Base-by-base conservation (phyloP, 768 basidiomycete species). In the Lactarius sanguifluus region DNA sequence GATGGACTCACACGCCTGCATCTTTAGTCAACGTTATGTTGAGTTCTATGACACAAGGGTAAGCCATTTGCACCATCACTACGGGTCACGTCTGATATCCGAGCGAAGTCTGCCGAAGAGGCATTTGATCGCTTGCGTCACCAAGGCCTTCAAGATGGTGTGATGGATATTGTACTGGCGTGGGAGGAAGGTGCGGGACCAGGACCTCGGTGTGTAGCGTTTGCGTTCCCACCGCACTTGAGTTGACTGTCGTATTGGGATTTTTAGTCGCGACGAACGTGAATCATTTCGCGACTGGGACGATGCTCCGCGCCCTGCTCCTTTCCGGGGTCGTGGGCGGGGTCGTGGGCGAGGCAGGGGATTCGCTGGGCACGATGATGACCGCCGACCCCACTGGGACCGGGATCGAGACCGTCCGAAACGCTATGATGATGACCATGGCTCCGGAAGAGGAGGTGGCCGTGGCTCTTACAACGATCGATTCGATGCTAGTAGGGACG, bases 41-140 rank as follows among this genome's bases (percentile, higher is more conserved):
- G 95, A 98, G 74, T 95, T 87, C 73, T 99, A 89, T 74, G 97
- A 99, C 74, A 92, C 85, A 28, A 80, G 94, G 75, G 94, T 91
- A 70, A 75, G 86, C 71, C 4, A 7, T 23, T 43, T 56, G 38
- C 43, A 30, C 63, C 18, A 9, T 10, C 23, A 10, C 43, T 16
- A 41, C 5, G 43, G 55, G 5, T 57, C 45, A 25, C 3, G 47
- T 38, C 38, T 64, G 41, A 66, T 69, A 75, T 15, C 72, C 52
- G 32, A 25, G 30, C 32, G 18, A 57, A 94, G 87, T 92, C 89
- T 28, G 87, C 87, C 64, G 87, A 87, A 38, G 86, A 91, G 70
- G 90, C 95, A 0, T 87, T 85, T 70, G 93, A 97, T 72, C 81
- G 87, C 23, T 79, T 97, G 68, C 83, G 92, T 58, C 89, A 92